phyloP scores from a whole-genome alignment of 163 green algal genomes.

The Coccomyxa subellipsoidea region DNA sequence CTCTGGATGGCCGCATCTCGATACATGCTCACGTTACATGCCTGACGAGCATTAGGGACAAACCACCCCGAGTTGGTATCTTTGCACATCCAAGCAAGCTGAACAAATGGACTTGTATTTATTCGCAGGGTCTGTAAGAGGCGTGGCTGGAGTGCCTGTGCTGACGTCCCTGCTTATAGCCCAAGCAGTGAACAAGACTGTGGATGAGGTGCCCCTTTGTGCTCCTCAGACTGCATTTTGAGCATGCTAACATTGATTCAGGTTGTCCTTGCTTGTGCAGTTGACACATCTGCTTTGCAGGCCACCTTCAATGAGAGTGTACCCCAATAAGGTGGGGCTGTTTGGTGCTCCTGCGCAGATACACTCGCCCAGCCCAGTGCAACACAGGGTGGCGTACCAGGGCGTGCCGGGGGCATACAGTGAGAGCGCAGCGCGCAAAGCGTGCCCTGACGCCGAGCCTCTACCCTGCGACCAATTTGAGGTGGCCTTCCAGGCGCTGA shows the following conservation, averaged over 20 bases:
- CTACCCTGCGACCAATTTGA: constrained; percentile 96
- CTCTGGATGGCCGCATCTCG: too few relatives aligned
- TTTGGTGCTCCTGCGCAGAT: constrained; percentile 1
- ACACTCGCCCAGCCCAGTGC: background rate
- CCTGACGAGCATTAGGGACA: too few relatives aligned
- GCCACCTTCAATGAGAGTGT: too few relatives aligned
- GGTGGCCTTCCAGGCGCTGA: constrained; percentile 79
- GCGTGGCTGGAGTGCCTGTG: background rate
- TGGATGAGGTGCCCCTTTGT: constrained; percentile 38
- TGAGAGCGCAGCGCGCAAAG: constrained; percentile 80
- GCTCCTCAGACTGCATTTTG: too few relatives aligned
- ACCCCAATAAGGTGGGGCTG: too few relatives aligned
- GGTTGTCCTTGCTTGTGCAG: too few relatives aligned
- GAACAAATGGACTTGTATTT: background rate
- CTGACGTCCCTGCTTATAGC: constrained; percentile 43
- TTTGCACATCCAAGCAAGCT: too few relatives aligned
- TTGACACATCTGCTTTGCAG: too few relatives aligned
- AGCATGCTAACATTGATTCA: too few relatives aligned
- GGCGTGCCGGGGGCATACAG: constrained; percentile 93
- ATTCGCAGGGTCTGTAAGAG: background rate
- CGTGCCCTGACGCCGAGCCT: constrained; percentile 74
- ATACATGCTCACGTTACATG: too few relatives aligned
- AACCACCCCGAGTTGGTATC: too few relatives aligned
- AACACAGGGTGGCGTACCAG: constrained; percentile 64
- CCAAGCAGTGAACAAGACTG: constrained; percentile 35